These are phyloP conservation scores for Aspergillus nidulans DNA, from an alignment of 495 filamentous ascomycete genomes.

Conservation along the genomic window DNA sequence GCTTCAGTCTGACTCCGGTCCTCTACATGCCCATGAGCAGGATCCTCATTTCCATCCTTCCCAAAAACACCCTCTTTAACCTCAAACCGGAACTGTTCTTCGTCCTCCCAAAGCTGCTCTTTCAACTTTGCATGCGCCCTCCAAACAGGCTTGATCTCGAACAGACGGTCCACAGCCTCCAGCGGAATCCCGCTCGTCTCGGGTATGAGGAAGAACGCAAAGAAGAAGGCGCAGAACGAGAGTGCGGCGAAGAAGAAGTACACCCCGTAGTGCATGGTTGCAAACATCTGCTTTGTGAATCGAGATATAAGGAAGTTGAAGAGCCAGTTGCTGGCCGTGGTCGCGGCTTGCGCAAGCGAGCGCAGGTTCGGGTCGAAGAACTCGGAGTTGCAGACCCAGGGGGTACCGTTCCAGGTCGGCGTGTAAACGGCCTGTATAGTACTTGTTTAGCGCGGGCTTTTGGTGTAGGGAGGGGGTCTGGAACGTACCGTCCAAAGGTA, in stretches of 20 bases:
- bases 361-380: constrained; percentile 60
- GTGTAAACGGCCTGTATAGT: constrained; percentile 63
- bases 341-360: constrained; percentile 63
- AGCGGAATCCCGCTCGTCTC: constrained; percentile 59
- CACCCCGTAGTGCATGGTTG: constrained; percentile 63
- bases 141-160: constrained; percentile 52
- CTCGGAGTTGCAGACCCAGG: constrained; percentile 63
- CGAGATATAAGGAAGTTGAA: constrained; percentile 71
- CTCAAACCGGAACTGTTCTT: constrained; percentile 46
- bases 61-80: constrained; percentile 41
- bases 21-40: not conserved
- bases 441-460: not conserved
- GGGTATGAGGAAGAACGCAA: constrained; percentile 62
- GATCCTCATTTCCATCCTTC: not conserved
- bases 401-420: constrained; percentile 69
- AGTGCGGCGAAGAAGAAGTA: constrained; percentile 76
- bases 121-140: constrained; percentile 51
- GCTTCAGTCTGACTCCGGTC: not conserved
- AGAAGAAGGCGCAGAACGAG: constrained; percentile 62
- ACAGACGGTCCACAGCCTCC: constrained; percentile 53
- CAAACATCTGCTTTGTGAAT: constrained; percentile 74
- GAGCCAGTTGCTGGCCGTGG: constrained; percentile 69
- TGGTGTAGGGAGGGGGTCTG: not conserved
- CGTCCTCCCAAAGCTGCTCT: constrained; percentile 43
- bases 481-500: constrained; percentile 61